Evolutionary conservation across 2,329 filamentous ascomycete species (phyloP).

Genomic region (Leptographium flavum): DNA sequence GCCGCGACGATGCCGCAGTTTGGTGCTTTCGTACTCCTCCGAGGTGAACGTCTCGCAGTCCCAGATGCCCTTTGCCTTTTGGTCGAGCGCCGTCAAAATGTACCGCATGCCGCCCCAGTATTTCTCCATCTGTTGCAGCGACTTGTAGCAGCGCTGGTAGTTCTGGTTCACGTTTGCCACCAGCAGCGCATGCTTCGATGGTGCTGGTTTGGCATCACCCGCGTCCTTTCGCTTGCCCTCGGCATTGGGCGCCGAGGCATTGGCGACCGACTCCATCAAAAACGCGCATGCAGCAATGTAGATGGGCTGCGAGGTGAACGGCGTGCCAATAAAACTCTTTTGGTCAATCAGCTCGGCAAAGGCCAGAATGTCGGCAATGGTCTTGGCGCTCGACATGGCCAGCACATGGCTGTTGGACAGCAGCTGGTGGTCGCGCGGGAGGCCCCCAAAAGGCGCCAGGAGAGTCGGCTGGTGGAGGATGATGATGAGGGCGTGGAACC

Average conservation of each 20-base stretch:
- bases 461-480: constrained; percentile 74
- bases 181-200: constrained; percentile 56
- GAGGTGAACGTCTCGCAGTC: constrained; percentile 54
- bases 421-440: constrained; percentile 50
- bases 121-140: constrained; percentile 61
- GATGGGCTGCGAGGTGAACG: constrained; percentile 80
- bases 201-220: constrained; percentile 14
- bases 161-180: constrained; percentile 75
- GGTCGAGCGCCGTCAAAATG: constrained; percentile 72
- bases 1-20: constrained; percentile 30
- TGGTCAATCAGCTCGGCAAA: constrained; percentile 78
- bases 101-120: constrained; percentile 85
- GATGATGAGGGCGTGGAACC: constrained; percentile 80
- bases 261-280: constrained; percentile 64
- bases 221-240: background rate
- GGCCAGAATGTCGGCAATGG: constrained; percentile 75
- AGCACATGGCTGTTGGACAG: constrained; percentile 67
- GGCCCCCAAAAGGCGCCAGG: constrained; percentile 56
- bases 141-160: constrained; percentile 77
- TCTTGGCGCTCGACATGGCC: constrained; percentile 82
- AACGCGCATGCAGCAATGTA: constrained; percentile 87
- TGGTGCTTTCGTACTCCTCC: constrained; percentile 66
- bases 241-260: constrained; percentile 34
- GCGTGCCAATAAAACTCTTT: constrained; percentile 75
- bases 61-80: constrained; percentile 75